phyloP scores from a whole-genome alignment of 2,329 filamentous ascomycete species.

The Talaromyces funiculosus region DNA sequence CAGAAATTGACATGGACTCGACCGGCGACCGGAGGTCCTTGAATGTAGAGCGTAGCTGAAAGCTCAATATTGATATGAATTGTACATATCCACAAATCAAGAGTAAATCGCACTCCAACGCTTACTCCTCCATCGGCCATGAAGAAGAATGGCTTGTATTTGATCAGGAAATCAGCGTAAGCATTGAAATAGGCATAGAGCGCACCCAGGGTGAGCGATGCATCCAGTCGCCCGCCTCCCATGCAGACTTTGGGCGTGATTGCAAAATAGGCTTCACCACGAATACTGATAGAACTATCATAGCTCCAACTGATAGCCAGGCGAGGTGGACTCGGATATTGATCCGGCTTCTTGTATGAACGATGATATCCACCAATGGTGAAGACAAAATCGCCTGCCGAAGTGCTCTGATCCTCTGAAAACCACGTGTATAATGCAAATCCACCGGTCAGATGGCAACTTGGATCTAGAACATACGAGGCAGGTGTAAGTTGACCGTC shows the following conservation, averaged over 20 bases:
- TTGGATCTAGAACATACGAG: slow-evolving; percentile 35
- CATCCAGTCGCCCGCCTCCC: not conserved
- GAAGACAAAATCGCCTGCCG: not conserved
- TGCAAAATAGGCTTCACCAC: not conserved
- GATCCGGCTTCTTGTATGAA: not conserved
- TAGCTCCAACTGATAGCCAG: not conserved
- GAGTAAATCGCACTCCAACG: not conserved
- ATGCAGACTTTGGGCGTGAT: not conserved
- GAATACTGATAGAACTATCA: not conserved
- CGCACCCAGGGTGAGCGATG: not conserved
- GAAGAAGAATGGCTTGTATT: not conserved
- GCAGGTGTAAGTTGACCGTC: slow-evolving; percentile 38
- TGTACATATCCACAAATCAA: not conserved
- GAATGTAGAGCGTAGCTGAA: not conserved
- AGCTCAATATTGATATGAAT: not conserved
- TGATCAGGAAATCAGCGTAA: not conserved
- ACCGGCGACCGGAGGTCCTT: not conserved
- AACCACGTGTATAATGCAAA: slow-evolving; percentile 38
- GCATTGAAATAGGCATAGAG: not conserved
- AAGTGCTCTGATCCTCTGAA: not conserved
- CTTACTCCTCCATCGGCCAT: not conserved
- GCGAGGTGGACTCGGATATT: not conserved
- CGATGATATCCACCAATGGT: not conserved
- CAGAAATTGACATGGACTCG: not conserved
- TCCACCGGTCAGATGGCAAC: slow-evolving; percentile 42